These are phyloP conservation scores for Piper longum DNA, from an alignment of 164 flowering plant genomes.

Conservation along the genomic window DNA sequence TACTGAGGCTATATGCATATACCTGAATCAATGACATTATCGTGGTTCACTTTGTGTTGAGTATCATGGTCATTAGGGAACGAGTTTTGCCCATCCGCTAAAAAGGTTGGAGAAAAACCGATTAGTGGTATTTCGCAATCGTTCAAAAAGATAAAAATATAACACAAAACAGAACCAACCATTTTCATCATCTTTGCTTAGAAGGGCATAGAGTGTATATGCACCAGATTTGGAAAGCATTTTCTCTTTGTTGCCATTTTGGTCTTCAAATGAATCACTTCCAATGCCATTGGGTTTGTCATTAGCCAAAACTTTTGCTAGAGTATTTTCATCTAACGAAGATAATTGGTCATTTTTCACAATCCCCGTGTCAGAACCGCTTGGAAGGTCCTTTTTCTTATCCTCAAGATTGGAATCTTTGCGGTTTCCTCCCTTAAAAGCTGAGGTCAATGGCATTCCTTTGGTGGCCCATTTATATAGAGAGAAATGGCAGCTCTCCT, in stretches of 20 bases:
- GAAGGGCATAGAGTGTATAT: constrained; percentile 6
- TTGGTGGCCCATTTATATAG: constrained; percentile 83
- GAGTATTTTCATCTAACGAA: constrained; percentile 3
- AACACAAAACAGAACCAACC: constrained; percentile 2
- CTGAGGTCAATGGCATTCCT: constrained; percentile 38
- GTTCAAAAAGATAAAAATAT: neutral
- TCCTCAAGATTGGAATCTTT: constrained; percentile 16
- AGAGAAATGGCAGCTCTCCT: constrained; percentile 48
- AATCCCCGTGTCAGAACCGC: constrained; percentile 7
- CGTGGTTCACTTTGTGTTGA: constrained; percentile 3
- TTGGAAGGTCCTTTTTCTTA: constrained; percentile 8
- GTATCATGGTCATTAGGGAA: neutral
- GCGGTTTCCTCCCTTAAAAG: constrained; percentile 22
- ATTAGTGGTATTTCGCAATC: neutral
- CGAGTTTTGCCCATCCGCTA: neutral
- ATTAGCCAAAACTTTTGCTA: constrained; percentile 2
- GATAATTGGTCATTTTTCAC: constrained; percentile 4
- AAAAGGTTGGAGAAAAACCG: neutral
- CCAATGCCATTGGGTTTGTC: constrained; percentile 10
- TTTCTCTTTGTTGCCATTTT: constrained; percentile 13
- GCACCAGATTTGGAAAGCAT: constrained; percentile 8
- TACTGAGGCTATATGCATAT: neutral
- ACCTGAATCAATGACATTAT: constrained; percentile 22
- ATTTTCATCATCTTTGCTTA: constrained; percentile 3
- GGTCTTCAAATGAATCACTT: constrained; percentile 1